Conservation (phyloP, 352 stramenopile genomes). For the Globisporangium apiculatum region DNA sequence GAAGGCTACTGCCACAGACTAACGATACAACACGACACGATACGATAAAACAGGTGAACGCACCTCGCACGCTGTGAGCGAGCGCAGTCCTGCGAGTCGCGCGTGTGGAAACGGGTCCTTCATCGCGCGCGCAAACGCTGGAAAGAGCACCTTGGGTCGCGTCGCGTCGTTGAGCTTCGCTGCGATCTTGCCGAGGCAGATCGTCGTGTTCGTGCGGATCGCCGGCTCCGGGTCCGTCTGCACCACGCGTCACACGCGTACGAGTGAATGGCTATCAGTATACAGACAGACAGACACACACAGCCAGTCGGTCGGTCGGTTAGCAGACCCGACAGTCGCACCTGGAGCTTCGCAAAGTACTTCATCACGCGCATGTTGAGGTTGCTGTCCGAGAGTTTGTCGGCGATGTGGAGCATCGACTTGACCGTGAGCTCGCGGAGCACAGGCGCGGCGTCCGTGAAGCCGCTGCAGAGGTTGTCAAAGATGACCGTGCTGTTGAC, state of each 20-base stretch:
- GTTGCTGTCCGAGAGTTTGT: conserved; percentile 87
- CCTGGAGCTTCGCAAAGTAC: conserved; percentile 89
- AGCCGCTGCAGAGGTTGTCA: conserved; percentile 88
- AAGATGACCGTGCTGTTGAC: conserved; percentile 89
- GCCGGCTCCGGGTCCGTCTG: conserved; percentile 85
- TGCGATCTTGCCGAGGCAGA: conserved; percentile 88
- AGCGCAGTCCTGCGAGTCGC: conserved; percentile 77
- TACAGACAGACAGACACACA: conserved; percentile 1
- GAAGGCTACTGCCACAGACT: no score
- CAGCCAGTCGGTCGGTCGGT: no score
- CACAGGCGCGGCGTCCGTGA: conserved; percentile 83
- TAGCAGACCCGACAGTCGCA: conserved; percentile 11
- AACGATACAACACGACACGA: no score
- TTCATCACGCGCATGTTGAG: conserved; percentile 91
- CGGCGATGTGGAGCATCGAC: conserved; percentile 87
- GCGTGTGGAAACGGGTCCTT: conserved; percentile 87
- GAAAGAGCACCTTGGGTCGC: conserved; percentile 84
- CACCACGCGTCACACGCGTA: no score
- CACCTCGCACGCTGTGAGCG: conserved; percentile 76
- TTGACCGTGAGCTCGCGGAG: conserved; percentile 90
- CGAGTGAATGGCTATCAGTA: not conserved
- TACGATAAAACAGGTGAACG: not conserved
- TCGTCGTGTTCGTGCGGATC: conserved; percentile 92
- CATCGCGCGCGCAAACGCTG: conserved; percentile 77
- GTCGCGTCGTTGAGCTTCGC: conserved; percentile 81